Percentiles rank a stretch among this genome's conserved stretches.
Evolutionary conservation across 352 stramenopile species (phyloP).

Genomic region (Phytophthora sansomeana): DNA sequence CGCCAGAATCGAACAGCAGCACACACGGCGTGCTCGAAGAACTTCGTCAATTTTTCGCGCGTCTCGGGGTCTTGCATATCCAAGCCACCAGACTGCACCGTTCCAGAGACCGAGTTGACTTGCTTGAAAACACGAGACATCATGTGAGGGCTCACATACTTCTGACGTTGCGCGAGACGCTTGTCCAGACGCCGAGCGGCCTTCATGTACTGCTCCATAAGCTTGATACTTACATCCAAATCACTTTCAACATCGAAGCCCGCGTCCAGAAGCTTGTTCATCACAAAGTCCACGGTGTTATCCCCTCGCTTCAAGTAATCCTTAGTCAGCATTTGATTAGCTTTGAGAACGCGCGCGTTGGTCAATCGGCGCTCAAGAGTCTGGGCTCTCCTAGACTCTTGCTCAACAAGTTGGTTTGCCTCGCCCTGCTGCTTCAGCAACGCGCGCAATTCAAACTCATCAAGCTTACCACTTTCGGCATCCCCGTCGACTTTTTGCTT

Average conservation of each 20-base stretch:
- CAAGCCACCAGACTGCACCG: conserved; percentile 24
- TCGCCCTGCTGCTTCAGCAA: conserved; percentile 31
- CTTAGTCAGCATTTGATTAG: conserved; percentile 58
- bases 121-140: conserved; percentile 73
- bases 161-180: conserved; percentile 59
- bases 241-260: conserved; percentile 48
- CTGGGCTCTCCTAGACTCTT: conserved; percentile 41
- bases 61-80: conserved; percentile 22
- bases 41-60: conserved; percentile 49
- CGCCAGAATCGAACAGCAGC: conserved; percentile 69
- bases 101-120: conserved; percentile 46
- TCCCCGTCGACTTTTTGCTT: conserved; percentile 20
- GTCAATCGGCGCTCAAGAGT: conserved; percentile 54
- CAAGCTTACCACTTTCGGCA: conserved; percentile 12
- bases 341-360: conserved; percentile 50
- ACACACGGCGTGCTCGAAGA: conserved; percentile 69
- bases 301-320: conserved; percentile 59
- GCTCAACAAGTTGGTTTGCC: conserved; percentile 28
- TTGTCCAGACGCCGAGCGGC: conserved; percentile 62
- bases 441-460: conserved; percentile 32
- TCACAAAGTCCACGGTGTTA: conserved; percentile 47
- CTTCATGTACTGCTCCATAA: conserved; percentile 87
- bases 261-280: conserved; percentile 51
- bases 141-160: conserved; percentile 61
- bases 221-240: conserved; percentile 60